These are phyloP conservation scores for Tulasnella sp. DNA, from an alignment of 768 basidiomycete species.

Conservation along the genomic window DNA sequence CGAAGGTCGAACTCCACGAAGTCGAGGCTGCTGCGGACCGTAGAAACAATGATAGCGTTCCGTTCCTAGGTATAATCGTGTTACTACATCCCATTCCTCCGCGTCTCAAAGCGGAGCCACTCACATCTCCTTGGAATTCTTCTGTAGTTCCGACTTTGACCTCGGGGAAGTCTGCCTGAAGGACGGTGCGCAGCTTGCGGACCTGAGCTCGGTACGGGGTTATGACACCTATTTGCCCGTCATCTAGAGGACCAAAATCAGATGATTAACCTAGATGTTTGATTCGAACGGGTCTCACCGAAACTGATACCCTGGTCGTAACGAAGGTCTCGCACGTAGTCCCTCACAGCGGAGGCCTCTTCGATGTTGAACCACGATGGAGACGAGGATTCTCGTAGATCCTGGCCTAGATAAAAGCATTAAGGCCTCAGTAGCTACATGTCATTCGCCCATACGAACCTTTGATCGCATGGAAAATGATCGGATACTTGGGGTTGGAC, in stretches of 20 bases:
- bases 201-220: slow-evolving; percentile 60
- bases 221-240: slow-evolving; percentile 54
- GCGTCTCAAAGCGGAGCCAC: slow-evolving; percentile 12
- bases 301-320: not conserved
- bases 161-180: slow-evolving; percentile 32
- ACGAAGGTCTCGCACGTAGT: not conserved
- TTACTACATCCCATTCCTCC: not conserved
- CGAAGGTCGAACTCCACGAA: slow-evolving; percentile 12
- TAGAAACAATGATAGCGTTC: slow-evolving; percentile 16
- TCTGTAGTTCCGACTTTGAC: slow-evolving; percentile 44
- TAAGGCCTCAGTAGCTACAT: no score
- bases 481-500: slow-evolving; percentile 12
- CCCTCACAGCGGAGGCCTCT: not conserved
- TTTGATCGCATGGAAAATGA: slow-evolving; percentile 20
- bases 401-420: slow-evolving; percentile 37
- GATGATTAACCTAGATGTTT: not conserved
- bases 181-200: slow-evolving; percentile 37
- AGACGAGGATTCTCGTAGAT: slow-evolving; percentile 59
- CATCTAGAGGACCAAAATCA: not conserved
- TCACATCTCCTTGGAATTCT: slow-evolving; percentile 46
- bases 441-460: not conserved
- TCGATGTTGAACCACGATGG: slow-evolving; percentile 63
- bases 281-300: not conserved
- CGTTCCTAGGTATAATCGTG: not conserved
- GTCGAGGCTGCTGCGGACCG: slow-evolving; percentile 10